A percentile compares a stretch with the other conserved stretches of the same genome.
phyloP scores from a whole-genome alignment of 2,329 filamentous ascomycete genomes.

The Fusarium sp. region DNA sequence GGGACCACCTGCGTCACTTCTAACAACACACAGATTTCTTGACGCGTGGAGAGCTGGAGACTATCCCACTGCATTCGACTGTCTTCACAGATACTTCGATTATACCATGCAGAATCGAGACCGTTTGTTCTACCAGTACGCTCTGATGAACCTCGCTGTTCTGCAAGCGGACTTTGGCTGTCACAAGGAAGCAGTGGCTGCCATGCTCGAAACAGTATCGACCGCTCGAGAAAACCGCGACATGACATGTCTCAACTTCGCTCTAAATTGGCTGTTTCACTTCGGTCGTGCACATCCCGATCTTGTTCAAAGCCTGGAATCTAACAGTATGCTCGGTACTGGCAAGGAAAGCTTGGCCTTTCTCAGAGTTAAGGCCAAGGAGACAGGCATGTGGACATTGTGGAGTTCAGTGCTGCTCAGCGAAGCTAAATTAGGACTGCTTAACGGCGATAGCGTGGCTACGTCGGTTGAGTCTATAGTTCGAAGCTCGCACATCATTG shows the following conservation, averaged over 20 bases:
- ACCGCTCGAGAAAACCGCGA: slow-evolving; percentile 96
- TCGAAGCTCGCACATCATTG: slow-evolving; percentile 84
- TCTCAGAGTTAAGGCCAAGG: slow-evolving; percentile 86
- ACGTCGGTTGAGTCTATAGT: slow-evolving; percentile 80
- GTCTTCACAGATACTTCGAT: slow-evolving; percentile 94
- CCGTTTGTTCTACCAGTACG: slow-evolving; percentile 92
- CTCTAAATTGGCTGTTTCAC: slow-evolving; percentile 95
- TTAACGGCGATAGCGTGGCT: slow-evolving; percentile 74
- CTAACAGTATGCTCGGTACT: slow-evolving; percentile 78
- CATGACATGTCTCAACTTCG: slow-evolving; percentile 92
- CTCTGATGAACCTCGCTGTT: slow-evolving; percentile 90
- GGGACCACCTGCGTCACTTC: slow-evolving; percentile 19
- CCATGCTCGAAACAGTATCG: slow-evolving; percentile 94
- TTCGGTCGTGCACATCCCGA: slow-evolving; percentile 88
- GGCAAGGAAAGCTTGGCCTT: slow-evolving; percentile 87
- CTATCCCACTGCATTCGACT: slow-evolving; percentile 89
- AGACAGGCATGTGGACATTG: slow-evolving; percentile 86
- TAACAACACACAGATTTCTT: slow-evolving; percentile 72
- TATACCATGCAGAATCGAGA: slow-evolving; percentile 91
- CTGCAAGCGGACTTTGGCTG: slow-evolving; percentile 96
- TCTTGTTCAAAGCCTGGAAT: slow-evolving; percentile 76
- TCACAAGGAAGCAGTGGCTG: slow-evolving; percentile 87
- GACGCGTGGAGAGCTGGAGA: slow-evolving; percentile 94
- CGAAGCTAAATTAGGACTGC: slow-evolving; percentile 84
- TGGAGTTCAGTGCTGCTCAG: slow-evolving; percentile 86